Evolutionary conservation across 306 rosid species (phyloP).

Genomic region (Spatholobus suberectus): DNA sequence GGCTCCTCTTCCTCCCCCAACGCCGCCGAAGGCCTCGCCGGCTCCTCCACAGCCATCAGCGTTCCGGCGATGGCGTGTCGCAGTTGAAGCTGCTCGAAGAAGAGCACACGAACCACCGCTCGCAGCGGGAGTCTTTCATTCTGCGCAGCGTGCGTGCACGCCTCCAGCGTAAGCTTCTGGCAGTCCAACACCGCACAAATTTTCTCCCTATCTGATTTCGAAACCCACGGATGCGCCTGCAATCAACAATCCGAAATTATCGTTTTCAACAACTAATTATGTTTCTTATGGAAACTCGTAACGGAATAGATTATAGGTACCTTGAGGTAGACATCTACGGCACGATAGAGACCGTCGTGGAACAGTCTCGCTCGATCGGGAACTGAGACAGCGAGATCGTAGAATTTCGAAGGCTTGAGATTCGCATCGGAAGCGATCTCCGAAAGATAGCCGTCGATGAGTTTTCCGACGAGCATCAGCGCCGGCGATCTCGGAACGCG

Average conservation of each 20-base stretch:
- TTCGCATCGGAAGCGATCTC: constrained; percentile 8
- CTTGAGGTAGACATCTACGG: constrained; percentile 1
- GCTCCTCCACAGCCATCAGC: not conserved
- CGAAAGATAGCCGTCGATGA: not conserved
- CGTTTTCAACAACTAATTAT: not conserved
- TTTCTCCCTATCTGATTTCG: constrained; percentile 4
- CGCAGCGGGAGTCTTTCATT: constrained; percentile 85
- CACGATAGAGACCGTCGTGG: constrained; percentile 17
- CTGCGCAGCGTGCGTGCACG: constrained; percentile 94
- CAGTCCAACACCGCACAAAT: not conserved
- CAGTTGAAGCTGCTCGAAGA: constrained; percentile 16
- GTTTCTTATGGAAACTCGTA: not conserved
- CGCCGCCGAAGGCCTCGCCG: not conserved
- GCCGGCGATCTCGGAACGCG: not conserved
- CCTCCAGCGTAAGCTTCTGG: constrained; percentile 50
- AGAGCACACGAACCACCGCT: constrained; percentile 24
- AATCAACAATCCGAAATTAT: not conserved
- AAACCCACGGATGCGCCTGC: constrained; percentile 4
- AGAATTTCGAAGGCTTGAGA: not conserved
- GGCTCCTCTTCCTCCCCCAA: not conserved
- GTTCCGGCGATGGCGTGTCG: not conserved
- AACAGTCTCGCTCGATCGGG: constrained; percentile 12
- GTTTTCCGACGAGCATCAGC: constrained; percentile 8
- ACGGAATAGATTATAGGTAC: not conserved
- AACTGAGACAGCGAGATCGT: not conserved